Evolutionary conservation across 2,329 filamentous ascomycete species (phyloP).

Genomic region (Chalaropsis thielavioides): DNA sequence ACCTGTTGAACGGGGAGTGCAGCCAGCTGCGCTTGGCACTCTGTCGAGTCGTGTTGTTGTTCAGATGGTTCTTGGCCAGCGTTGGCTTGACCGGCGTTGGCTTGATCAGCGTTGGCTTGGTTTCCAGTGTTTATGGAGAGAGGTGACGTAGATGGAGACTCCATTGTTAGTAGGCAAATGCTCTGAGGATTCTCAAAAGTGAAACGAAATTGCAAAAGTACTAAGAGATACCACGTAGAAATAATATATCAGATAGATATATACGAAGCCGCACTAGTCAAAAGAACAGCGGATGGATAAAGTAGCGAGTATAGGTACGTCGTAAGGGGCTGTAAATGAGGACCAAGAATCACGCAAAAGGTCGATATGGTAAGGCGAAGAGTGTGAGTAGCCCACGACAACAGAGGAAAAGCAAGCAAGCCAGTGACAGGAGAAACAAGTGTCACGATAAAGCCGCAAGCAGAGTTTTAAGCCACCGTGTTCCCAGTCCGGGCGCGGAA

Average conservation of each 20-base stretch:
- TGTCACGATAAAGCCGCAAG: background rate
- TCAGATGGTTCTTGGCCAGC: background rate
- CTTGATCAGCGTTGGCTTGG: background rate
- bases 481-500: background rate
- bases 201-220: background rate
- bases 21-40: background rate
- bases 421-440: background rate
- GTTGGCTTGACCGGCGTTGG: background rate
- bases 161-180: background rate
- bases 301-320: background rate
- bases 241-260: background rate
- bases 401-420: background rate
- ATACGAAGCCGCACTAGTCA: background rate
- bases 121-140: background rate
- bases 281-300: background rate
- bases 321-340: background rate
- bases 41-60: background rate
- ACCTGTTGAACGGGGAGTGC: background rate
- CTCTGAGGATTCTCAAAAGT: background rate
- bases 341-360: background rate
- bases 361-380: background rate
- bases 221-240: background rate
- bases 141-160: background rate
- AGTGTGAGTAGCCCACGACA: background rate
- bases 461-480: background rate